Conservation (phyloP, 2,329 filamentous ascomycete species). For the Exserohilum rostratum region DNA sequence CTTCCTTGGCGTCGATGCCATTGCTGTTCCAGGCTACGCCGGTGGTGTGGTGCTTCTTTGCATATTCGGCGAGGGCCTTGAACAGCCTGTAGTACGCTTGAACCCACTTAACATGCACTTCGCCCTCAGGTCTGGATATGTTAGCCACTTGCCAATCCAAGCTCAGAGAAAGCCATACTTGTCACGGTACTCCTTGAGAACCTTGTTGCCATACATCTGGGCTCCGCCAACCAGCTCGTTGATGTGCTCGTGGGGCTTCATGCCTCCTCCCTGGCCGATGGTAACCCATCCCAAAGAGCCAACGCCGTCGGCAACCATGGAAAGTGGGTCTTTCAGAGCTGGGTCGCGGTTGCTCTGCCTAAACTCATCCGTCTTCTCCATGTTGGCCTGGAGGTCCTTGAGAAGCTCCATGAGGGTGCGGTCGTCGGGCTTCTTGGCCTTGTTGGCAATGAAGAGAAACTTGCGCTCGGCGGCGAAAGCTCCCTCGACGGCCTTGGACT, state of each 20-base stretch:
- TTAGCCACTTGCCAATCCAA: constrained; percentile 17
- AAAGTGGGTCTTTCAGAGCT: constrained; percentile 78
- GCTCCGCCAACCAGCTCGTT: constrained; percentile 81
- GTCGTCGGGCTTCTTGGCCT: constrained; percentile 88
- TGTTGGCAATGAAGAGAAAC: constrained; percentile 86
- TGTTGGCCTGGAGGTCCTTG: constrained; percentile 83
- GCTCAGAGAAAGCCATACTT: constrained; percentile 58
- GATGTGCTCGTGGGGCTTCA: constrained; percentile 82
- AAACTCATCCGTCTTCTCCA: constrained; percentile 78
- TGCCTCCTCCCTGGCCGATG: constrained; percentile 62
- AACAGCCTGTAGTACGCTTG: constrained; percentile 92
- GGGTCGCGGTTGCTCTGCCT: constrained; percentile 81
- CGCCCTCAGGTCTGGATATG: constrained; percentile 62
- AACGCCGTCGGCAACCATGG: constrained; percentile 87
- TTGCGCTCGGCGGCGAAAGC: constrained; percentile 85
- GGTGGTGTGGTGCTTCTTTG: constrained; percentile 79
- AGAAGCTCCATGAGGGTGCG: constrained; percentile 76
- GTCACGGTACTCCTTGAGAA: constrained; percentile 89
- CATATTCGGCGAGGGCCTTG: constrained; percentile 79
- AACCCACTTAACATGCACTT: constrained; percentile 82
- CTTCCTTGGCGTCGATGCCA: constrained; percentile 72
- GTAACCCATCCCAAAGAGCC: constrained; percentile 90
- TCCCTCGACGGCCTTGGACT: constrained; percentile 65
- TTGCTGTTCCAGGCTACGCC: constrained; percentile 89
- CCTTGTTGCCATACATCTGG: constrained; percentile 93